Evolutionary conservation across 306 rosid species (phyloP).

Genomic region (Lablab purpureus): DNA sequence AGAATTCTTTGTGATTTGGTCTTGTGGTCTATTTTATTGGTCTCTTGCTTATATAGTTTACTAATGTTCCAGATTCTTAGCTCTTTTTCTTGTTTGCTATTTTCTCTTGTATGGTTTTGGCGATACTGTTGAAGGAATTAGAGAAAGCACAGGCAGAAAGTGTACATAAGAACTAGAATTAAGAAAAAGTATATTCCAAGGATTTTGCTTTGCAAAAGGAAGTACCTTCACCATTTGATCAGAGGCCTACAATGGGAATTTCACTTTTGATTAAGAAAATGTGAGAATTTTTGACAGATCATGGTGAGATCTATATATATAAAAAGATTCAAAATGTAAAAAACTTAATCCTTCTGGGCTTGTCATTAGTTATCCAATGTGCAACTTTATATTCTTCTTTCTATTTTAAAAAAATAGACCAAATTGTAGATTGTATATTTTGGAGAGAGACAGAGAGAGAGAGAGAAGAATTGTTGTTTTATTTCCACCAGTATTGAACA

Average conservation of each 20-base stretch:
- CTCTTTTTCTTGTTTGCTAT: slow-evolving; percentile 23
- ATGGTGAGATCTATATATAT: background rate
- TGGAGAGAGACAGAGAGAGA: background rate
- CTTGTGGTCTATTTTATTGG: slow-evolving; percentile 19
- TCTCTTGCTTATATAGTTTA: slow-evolving; percentile 35
- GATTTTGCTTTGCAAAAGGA: slow-evolving; percentile 34
- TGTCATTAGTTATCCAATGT: background rate
- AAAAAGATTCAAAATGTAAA: background rate
- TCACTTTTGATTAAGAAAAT: slow-evolving; percentile 31
- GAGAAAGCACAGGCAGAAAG: slow-evolving; percentile 27
- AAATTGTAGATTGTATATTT: background rate
- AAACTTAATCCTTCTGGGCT: background rate
- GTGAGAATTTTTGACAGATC: slow-evolving; percentile 10
- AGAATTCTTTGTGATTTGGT: slow-evolving; percentile 16
- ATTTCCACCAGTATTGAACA: slow-evolving; percentile 19
- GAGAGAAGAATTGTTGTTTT: background rate
- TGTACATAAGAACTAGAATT: slow-evolving; percentile 51
- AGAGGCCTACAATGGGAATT: slow-evolving; percentile 14
- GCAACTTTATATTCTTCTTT: background rate
- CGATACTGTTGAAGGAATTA: slow-evolving; percentile 39
- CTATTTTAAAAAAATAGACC: slow-evolving; percentile 5
- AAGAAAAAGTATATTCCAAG: slow-evolving; percentile 14
- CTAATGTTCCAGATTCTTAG: slow-evolving; percentile 18
- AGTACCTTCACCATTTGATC: background rate
- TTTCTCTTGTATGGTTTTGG: slow-evolving; percentile 28